These are phyloP conservation scores for Bretziella fagacearum DNA, from an alignment of 2,329 filamentous ascomycete species.

Conservation along the genomic window DNA sequence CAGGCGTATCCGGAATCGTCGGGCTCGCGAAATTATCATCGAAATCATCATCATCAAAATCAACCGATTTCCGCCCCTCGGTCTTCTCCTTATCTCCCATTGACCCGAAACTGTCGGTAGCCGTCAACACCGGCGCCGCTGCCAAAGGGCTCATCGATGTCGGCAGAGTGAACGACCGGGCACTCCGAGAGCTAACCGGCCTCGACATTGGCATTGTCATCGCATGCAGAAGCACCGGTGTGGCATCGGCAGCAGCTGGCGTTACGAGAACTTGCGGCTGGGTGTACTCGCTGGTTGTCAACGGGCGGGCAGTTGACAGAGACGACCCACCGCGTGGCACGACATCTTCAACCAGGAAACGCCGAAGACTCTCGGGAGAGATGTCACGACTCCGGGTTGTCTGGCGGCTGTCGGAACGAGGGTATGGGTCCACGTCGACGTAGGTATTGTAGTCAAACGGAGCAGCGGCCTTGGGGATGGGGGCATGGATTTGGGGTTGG, in stretches of 20 bases:
- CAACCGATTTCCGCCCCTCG: not conserved
- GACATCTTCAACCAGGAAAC: conserved; percentile 33
- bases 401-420: conserved; percentile 1
- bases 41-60: conserved; percentile 29
- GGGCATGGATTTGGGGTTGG: not conserved
- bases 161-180: conserved; percentile 8
- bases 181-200: conserved; percentile 7
- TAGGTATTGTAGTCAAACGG: not conserved
- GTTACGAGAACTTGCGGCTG: conserved; percentile 11
- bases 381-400: conserved; percentile 27
- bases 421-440: not conserved
- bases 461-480: not conserved
- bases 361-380: conserved; percentile 37
- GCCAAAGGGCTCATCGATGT: conserved; percentile 6
- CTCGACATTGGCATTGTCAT: not conserved
- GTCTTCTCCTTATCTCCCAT: not conserved
- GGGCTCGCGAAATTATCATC: conserved; percentile 47
- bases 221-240: not conserved
- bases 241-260: conserved; percentile 7
- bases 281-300: not conserved
- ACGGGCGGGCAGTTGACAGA: conserved; percentile 2
- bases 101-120: not conserved
- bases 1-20: conserved; percentile 27
- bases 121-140: not conserved
- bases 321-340: conserved; percentile 17